A percentile compares a stretch with the other conserved stretches of the same genome.
phyloP scores from a whole-genome alignment of 1,284 basidiomycete genomes.

The Bjerkandera adusta region DNA sequence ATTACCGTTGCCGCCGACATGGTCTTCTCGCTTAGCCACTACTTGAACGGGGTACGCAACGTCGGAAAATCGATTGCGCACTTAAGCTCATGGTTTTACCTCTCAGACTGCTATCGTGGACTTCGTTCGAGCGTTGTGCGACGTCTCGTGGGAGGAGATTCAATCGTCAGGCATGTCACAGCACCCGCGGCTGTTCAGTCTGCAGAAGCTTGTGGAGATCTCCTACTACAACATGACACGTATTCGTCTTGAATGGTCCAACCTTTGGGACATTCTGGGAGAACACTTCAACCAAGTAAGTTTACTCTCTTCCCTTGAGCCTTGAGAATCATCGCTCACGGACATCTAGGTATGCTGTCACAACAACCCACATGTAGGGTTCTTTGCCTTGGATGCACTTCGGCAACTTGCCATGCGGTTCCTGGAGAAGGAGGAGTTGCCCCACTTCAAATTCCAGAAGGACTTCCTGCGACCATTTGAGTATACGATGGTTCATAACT shows the following conservation, averaged over 20 bases:
- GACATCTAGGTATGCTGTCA: slow-evolving; percentile 88
- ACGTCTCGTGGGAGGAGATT: slow-evolving; percentile 99
- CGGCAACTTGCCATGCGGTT: slow-evolving; percentile 98
- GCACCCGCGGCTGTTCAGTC: slow-evolving; percentile 92
- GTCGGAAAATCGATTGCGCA: slow-evolving; percentile 33
- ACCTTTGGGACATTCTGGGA: slow-evolving; percentile 96
- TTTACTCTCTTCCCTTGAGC: not conserved
- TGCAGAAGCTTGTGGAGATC: slow-evolving; percentile 99
- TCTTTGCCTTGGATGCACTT: slow-evolving; percentile 97
- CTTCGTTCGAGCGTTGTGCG: slow-evolving; percentile 94
- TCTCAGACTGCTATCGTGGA: slow-evolving; percentile 97
- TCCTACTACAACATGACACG: slow-evolving; percentile 99
- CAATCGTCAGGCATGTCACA: slow-evolving; percentile 94
- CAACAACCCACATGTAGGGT: slow-evolving; percentile 94
- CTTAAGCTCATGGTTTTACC: slow-evolving; percentile 10
- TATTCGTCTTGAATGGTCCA: slow-evolving; percentile 98
- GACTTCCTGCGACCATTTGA: slow-evolving; percentile 99
- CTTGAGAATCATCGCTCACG: slow-evolving; percentile 6
- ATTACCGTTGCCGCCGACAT: slow-evolving; percentile 99
- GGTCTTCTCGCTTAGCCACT: slow-evolving; percentile 96
- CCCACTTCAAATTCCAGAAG: slow-evolving; percentile 99
- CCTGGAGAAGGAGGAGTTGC: slow-evolving; percentile 96
- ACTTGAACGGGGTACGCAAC: slow-evolving; percentile 92
- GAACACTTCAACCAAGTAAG: slow-evolving; percentile 97
- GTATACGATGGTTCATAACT: slow-evolving; percentile 96